phyloP scores from a whole-genome alignment of 805 yeast species.

The Lachancea dasiensis region DNA sequence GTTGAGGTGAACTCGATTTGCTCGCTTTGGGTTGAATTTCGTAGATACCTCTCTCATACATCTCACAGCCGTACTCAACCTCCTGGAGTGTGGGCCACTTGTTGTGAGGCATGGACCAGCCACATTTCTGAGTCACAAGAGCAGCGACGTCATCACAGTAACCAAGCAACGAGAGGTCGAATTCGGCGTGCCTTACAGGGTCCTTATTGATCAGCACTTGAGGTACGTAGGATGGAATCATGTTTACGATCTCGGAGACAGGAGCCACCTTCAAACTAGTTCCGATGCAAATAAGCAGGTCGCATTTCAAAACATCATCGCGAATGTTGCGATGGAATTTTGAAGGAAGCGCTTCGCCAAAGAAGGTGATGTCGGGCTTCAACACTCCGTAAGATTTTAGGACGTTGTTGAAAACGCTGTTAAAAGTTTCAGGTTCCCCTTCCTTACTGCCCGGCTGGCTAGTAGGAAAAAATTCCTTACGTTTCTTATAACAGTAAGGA shows the following conservation, averaged over 20 bases:
- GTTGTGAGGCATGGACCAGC: constrained; percentile 58
- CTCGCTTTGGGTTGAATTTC: constrained; percentile 15
- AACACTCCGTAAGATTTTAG: constrained; percentile 66
- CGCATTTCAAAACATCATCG: constrained; percentile 63
- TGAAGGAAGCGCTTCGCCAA: constrained; percentile 77
- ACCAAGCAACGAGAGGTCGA: constrained; percentile 73
- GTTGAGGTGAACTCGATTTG: background rate
- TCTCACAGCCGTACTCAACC: constrained; percentile 17
- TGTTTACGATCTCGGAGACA: constrained; percentile 79
- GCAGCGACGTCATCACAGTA: constrained; percentile 79
- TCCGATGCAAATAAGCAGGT: constrained; percentile 77
- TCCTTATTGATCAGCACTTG: constrained; percentile 77
- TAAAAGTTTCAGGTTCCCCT: constrained; percentile 3
- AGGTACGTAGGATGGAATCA: constrained; percentile 66
- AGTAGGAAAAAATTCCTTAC: constrained; percentile 32
- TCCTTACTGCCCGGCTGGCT: constrained; percentile 10
- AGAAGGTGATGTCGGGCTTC: constrained; percentile 91
- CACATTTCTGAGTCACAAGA: constrained; percentile 49
- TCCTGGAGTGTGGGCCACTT: constrained; percentile 35
- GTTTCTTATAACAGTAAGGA: constrained; percentile 51
- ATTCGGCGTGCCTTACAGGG: constrained; percentile 66
- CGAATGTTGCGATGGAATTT: constrained; percentile 54
- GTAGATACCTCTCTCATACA: constrained; percentile 30
- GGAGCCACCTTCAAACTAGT: constrained; percentile 92
- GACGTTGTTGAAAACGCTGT: constrained; percentile 3